Base-by-base conservation (phyloP, 306 rosid genomes). In the Gastrolobium bilobum region DNA sequence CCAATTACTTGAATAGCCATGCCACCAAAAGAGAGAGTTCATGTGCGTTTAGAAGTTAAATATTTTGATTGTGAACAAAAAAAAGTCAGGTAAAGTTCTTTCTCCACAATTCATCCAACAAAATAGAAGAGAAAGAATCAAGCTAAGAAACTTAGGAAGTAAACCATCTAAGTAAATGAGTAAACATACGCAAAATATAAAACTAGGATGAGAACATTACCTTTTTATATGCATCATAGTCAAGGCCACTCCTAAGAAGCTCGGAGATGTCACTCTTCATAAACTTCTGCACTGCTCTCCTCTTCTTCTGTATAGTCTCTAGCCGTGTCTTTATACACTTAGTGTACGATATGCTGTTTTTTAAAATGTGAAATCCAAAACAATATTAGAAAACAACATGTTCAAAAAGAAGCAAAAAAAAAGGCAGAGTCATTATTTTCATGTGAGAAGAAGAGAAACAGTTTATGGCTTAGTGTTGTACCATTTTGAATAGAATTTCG, bases 401-500 rank as follows among this genome's bases (percentile, higher is more conserved):
- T 14, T 66, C n/a, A 75, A 34, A 71, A 7, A 50, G 2, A 10
- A 4, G 13, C 13, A 3, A 5, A 34, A 2, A 40, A 38, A 73
- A 52, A 8, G 31, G 35, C 20, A 48, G 2, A 80, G 30, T 6
- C 5, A 5, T 1, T 2, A 20, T 1, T 40, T 26, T 2, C 26
- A n/a, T 11, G 40, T 0, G 37, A 3, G 38, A 35, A 9, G 11
- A 73, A 68, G 65, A 42, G 14, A 0, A 75, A 10, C 0, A 29
- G 20, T 34, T 2, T 9, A 2, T 29, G 61, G 74, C 29, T 65
- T 46, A 59, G 72, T 53, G 33, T 14, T 50, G 7, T 74, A 93
- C 98, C 98, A 85, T 90, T 91, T 93, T 58, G 78, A 52, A 84
- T 83, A 65, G 68, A 88, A 87, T 46, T 85, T 93, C 0, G 94